Conservation (phyloP, 2,329 filamentous ascomycete species). For the Leptoxyphium fumago region DNA sequence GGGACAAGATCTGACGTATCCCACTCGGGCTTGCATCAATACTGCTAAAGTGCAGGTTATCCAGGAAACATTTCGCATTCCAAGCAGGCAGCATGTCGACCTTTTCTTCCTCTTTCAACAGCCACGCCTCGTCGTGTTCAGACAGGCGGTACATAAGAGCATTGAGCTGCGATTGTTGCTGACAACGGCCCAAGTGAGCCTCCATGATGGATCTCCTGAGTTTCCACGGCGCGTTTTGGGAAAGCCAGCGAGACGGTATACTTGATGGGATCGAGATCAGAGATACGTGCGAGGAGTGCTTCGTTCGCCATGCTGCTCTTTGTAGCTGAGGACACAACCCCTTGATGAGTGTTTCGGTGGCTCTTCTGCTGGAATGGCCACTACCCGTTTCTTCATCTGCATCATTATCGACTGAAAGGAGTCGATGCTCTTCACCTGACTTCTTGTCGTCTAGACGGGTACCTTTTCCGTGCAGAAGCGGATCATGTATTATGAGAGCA, state of each 20-base stretch:
- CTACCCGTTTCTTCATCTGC: neutral
- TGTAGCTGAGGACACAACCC: neutral
- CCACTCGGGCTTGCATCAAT: neutral
- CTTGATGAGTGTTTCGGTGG: too few species aligned
- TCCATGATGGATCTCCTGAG: too few species aligned
- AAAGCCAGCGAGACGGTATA: too few species aligned
- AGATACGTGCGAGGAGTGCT: neutral
- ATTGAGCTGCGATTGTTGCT: too few species aligned
- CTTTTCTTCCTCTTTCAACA: too few species aligned
- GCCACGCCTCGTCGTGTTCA: too few species aligned
- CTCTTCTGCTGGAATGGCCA: too few species aligned
- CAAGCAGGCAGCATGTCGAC: neutral
- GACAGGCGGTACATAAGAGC: too few species aligned
- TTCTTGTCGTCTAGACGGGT: neutral
- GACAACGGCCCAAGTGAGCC: too few species aligned
- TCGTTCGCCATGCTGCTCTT: neutral
- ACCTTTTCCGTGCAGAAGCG: neutral
- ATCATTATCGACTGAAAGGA: neutral
- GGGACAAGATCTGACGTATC: neutral
- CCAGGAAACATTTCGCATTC: neutral
- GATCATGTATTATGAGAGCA: neutral
- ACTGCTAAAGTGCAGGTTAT: neutral
- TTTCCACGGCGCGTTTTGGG: too few species aligned
- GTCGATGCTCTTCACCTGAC: neutral
- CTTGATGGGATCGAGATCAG: neutral